These are phyloP conservation scores for Tagetes patula DNA, from an alignment of 129 eudicot species.

Conservation along the genomic window DNA sequence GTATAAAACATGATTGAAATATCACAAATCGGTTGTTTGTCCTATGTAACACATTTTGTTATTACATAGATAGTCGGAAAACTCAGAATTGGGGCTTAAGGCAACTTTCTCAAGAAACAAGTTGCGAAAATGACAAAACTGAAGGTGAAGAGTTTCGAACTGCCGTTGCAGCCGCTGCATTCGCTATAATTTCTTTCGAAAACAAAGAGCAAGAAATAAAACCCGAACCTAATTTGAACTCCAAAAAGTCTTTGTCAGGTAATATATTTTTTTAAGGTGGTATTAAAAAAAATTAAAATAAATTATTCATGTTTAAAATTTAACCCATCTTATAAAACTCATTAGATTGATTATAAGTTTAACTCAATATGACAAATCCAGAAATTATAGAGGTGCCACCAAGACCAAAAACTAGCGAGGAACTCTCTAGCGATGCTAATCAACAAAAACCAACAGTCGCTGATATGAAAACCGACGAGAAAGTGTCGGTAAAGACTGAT, in stretches of 20 bases:
- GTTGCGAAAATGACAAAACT: conserved; percentile 33
- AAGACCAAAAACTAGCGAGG: conserved; percentile 15
- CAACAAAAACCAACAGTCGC: conserved; percentile 37
- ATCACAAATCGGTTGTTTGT: conserved; percentile 9
- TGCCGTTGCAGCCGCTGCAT: conserved; percentile 85
- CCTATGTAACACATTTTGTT: not conserved
- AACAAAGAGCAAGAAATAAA: conserved; percentile 30
- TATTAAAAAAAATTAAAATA: not conserved
- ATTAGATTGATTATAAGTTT: conserved; percentile 8
- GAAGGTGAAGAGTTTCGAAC: conserved; percentile 48
- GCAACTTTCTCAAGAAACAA: conserved; percentile 55
- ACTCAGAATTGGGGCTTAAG: conserved; percentile 46
- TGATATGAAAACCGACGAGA: conserved; percentile 21
- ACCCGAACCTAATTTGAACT: conserved; percentile 22
- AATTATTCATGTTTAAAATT: not conserved
- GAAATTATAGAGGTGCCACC: conserved; percentile 38
- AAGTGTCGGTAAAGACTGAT: conserved; percentile 8
- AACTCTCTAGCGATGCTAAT: conserved; percentile 29
- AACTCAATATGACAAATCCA: conserved; percentile 6
- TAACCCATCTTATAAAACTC: not conserved
- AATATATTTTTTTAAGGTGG: not conserved
- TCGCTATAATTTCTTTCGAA: conserved; percentile 54
- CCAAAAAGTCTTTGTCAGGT: conserved; percentile 44
- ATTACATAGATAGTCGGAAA: conserved; percentile 46
- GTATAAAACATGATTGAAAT: not conserved